Evolutionary conservation across 176 grass and related monocot species (phyloP), one percentile per base, ranked within the genome.

Genomic region (Saccharum spontaneum): DNA sequence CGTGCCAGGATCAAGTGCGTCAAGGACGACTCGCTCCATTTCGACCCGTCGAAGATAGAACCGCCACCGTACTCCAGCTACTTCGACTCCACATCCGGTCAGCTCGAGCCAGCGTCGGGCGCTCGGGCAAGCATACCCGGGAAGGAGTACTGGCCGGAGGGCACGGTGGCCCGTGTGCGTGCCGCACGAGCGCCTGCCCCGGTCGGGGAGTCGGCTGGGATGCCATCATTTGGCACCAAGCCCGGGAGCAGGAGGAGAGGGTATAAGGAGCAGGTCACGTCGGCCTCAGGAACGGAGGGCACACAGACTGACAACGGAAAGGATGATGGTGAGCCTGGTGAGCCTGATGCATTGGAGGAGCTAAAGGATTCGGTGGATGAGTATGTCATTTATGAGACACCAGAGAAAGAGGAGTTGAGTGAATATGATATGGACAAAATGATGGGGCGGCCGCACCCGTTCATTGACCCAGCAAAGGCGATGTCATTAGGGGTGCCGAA

Each of bases 141-240:
- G 22, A 74, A 75, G 69, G 97, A 95, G 30, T 95, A 87, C 86
- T 98, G 97, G 97, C 93, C 97, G 9, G 97, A 98, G 89, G 97
- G 97, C 48, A 98, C 97, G 6, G 90, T 76, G 14, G 70, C 84
- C 62, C 93, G 77, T 0, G 93, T 91, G 9, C 71, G 88, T 17
- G 93, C 97, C 60, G 97, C 97, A 12, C 86, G 94, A 57, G 97
- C 97, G 23, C 97, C 93, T 70, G 87, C 85, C 24, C 96, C 96
- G 2, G 66, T 83, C 1, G 96, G 93, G 28, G 69, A 92, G 17
- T 93, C 93, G 2, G 59, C 75, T n/a, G 89, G 93, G 41, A 38
- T 83, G 3, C 93, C 96, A 22, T 98, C 97, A 12, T 90, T 87
- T 92, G 91, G 93, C 11, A 90, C 83, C 70, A 91, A 86, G 38